These are phyloP conservation scores for Bidens hawaiensis DNA, from an alignment of 140 eudicot species.

Conservation along the genomic window DNA sequence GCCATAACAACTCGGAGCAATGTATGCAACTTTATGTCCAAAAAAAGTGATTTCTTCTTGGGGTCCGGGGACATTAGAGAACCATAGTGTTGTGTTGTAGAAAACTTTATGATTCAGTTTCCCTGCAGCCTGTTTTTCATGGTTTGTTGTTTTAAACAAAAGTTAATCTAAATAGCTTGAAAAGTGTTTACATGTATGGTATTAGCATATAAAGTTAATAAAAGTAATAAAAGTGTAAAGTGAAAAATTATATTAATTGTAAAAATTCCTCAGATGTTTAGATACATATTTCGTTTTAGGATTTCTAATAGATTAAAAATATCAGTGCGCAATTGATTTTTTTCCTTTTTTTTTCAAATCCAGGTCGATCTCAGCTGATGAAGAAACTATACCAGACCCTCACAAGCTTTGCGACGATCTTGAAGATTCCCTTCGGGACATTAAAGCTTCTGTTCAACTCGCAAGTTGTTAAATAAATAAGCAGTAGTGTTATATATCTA, in stretches of 20 bases:
- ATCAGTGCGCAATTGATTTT: too few species aligned
- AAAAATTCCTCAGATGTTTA: neutral
- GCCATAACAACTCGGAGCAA: conserved; percentile 38
- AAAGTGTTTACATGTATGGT: neutral
- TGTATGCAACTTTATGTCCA: conserved; percentile 27
- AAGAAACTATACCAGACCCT: conserved; percentile 39
- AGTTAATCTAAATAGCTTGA: too few species aligned
- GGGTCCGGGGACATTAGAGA: conserved; percentile 41
- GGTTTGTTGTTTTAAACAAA: neutral
- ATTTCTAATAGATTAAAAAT: too few species aligned
- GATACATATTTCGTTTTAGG: neutral
- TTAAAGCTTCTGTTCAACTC: conserved; percentile 20
- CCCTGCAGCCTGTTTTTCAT: conserved; percentile 29
- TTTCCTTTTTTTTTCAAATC: too few species aligned
- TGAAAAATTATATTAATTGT: too few species aligned
- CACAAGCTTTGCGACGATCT: conserved; percentile 33
- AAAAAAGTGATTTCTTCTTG: conserved; percentile 28
- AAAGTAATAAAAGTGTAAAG: neutral
- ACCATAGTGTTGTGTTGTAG: conserved; percentile 36
- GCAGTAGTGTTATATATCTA: neutral
- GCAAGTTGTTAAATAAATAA: neutral
- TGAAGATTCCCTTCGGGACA: conserved; percentile 29
- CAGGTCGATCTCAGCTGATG: too few species aligned
- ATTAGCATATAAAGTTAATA: too few species aligned
- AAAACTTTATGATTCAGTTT: conserved; percentile 29